Percentiles rank a stretch among this genome's conserved stretches.
phyloP scores from a whole-genome alignment of 2,329 filamentous ascomycete genomes.

The Rutstroemia sp. region DNA sequence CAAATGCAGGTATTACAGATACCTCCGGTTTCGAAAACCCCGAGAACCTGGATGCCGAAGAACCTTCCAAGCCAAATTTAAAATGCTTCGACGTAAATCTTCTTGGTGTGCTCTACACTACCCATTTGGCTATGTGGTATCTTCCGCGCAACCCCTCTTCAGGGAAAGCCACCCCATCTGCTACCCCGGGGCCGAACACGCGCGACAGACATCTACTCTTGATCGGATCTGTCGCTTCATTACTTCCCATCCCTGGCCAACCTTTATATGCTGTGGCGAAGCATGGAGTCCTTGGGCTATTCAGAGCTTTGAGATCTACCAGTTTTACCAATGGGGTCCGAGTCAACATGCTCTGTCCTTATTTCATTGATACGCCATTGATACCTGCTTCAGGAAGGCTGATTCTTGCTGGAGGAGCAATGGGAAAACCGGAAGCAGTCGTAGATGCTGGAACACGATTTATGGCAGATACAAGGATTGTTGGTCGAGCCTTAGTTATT shows the following conservation, averaged over 20 bases:
- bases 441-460: conserved; percentile 57
- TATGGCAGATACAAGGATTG: conserved; percentile 48
- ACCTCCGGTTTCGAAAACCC: conserved; percentile 37
- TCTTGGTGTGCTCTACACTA: conserved; percentile 56
- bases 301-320: conserved; percentile 48
- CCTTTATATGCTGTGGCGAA: conserved; percentile 54
- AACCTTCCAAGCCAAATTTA: conserved; percentile 43
- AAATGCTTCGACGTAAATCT: conserved; percentile 55
- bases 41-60: conserved; percentile 35
- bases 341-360: conserved; percentile 60
- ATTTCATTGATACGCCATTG: conserved; percentile 59
- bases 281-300: conserved; percentile 59
- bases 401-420: conserved; percentile 48
- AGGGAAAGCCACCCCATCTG: conserved; percentile 26
- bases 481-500: conserved; percentile 50
- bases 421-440: conserved; percentile 49
- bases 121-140: conserved; percentile 55
- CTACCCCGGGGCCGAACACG: conserved; percentile 24
- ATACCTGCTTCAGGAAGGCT: conserved; percentile 39
- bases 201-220: conserved; percentile 55
- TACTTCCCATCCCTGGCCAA: conserved; percentile 38
- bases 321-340: conserved; percentile 45
- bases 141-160: conserved; percentile 43
- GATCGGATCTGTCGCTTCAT: conserved; percentile 53
- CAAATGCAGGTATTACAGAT: conserved; percentile 57